Evolutionary conservation across 2,329 filamentous ascomycete genomes (phyloP).

Genomic region (Fragosphaeria purpurea): DNA sequence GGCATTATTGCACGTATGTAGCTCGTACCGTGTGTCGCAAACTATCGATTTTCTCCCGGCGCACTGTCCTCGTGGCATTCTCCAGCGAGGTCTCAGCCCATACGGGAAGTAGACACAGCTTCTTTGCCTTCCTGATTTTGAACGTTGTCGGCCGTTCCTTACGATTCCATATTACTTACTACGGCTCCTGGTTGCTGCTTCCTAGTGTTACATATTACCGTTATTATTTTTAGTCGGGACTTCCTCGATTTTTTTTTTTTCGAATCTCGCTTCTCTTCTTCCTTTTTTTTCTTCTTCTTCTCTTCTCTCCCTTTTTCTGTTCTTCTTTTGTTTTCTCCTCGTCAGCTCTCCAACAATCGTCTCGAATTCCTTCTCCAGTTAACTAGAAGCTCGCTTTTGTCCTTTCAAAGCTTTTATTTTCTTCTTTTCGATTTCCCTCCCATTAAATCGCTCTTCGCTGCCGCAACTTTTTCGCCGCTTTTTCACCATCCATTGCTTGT

Average conservation of each 20-base stretch:
- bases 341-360: not conserved
- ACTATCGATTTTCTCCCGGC: slow-evolving; percentile 1
- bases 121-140: no score
- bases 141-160: no score
- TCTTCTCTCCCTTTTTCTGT: not conserved
- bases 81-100: no score
- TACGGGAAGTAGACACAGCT: no score
- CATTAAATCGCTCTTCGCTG: not conserved
- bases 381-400: not conserved
- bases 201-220: no score
- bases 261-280: slow-evolving; percentile 1
- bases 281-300: not conserved
- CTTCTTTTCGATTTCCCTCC: not conserved
- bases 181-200: not conserved
- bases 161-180: not conserved
- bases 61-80: no score
- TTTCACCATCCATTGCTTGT: slow-evolving; percentile 1
- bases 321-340: not conserved
- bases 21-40: slow-evolving; percentile 9
- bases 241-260: slow-evolving; percentile 6
- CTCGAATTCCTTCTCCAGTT: not conserved
- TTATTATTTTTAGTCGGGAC: not conserved
- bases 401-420: not conserved
- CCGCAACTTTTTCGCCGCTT: no score
- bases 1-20: no score